A percentile compares a stretch with the other conserved stretches of the same genome.
phyloP scores from a whole-genome alignment of 345 rosid species.

The Pelargonium nanum region DNA sequence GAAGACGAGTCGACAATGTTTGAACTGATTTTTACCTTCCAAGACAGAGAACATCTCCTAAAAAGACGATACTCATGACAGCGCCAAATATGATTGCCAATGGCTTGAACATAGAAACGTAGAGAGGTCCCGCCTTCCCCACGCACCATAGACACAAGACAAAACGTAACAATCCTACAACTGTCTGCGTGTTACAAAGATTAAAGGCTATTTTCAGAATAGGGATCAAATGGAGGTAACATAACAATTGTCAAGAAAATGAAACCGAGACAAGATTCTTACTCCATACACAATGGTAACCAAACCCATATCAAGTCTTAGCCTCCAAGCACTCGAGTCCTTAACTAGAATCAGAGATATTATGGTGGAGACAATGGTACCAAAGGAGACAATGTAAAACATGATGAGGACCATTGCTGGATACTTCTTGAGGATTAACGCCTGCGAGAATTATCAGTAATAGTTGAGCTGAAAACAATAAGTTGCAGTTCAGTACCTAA shows the following conservation, averaged over 20 bases:
- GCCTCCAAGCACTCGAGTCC: conserved; percentile 31
- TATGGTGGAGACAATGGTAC: conserved; percentile 32
- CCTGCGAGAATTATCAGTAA: not conserved
- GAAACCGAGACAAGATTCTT: too few relatives aligned
- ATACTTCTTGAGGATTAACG: conserved; percentile 13
- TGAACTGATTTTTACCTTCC: conserved; percentile 35
- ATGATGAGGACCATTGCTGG: conserved; percentile 30
- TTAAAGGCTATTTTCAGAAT: too few relatives aligned
- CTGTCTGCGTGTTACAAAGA: not conserved
- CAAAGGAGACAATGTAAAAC: conserved; percentile 35
- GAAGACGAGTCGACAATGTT: too few relatives aligned
- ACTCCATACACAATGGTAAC: conserved; percentile 31
- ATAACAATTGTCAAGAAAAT: too few relatives aligned
- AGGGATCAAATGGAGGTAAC: too few relatives aligned
- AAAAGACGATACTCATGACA: conserved; percentile 29
- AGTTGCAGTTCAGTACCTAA: too few relatives aligned
- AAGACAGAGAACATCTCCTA: conserved; percentile 41
- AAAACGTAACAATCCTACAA: conserved; percentile 28
- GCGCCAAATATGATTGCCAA: conserved; percentile 43
- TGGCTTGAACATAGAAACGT: conserved; percentile 63
- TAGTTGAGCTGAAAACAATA: too few relatives aligned
- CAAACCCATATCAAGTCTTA: conserved; percentile 21
- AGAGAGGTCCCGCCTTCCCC: conserved; percentile 48
- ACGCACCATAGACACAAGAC: conserved; percentile 50
- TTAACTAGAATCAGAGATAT: conserved; percentile 23